phyloP scores from a whole-genome alignment of 176 grass and related monocot genomes.

The Dendrocalamus sinicus region DNA sequence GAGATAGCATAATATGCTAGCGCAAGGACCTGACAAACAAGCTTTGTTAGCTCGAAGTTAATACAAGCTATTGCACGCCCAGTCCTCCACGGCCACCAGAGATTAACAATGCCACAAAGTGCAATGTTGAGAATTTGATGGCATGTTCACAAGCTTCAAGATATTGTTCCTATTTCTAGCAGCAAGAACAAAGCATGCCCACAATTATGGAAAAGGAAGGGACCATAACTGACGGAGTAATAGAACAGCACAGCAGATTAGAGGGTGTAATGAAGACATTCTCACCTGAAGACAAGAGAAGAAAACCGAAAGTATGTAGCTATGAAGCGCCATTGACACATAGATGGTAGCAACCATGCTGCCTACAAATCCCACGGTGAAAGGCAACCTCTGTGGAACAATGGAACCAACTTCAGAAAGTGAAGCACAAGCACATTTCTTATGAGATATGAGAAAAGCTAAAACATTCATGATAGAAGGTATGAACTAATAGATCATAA shows the following conservation, averaged over 20 bases:
- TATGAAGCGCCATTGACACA: constrained; percentile 98
- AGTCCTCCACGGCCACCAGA: neutral
- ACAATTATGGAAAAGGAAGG: neutral
- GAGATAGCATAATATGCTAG: constrained; percentile 97
- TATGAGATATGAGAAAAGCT: constrained; percentile 9
- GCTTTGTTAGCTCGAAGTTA: constrained; percentile 13
- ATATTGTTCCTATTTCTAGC: constrained; percentile 23
- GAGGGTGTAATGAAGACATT: neutral
- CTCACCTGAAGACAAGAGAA: constrained; percentile 90
- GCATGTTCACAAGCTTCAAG: constrained; percentile 17
- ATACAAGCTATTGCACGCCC: neutral
- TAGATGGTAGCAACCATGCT: constrained; percentile 93
- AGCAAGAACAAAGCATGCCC: neutral
- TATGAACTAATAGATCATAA: neutral
- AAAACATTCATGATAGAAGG: neutral
- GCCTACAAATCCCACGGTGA: constrained; percentile 84
- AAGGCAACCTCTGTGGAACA: constrained; percentile 84
- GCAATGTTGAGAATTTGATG: constrained; percentile 14
- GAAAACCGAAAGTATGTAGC: constrained; percentile 94
- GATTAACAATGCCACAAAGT: neutral
- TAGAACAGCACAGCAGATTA: neutral
- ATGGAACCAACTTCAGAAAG: constrained; percentile 24
- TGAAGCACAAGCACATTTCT: neutral
- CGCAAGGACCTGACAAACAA: constrained; percentile 68
- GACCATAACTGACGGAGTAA: constrained; percentile 16